These are phyloP conservation scores for Durusdinium trenchii DNA, from an alignment of 73 alveolate species.

Conservation along the genomic window DNA sequence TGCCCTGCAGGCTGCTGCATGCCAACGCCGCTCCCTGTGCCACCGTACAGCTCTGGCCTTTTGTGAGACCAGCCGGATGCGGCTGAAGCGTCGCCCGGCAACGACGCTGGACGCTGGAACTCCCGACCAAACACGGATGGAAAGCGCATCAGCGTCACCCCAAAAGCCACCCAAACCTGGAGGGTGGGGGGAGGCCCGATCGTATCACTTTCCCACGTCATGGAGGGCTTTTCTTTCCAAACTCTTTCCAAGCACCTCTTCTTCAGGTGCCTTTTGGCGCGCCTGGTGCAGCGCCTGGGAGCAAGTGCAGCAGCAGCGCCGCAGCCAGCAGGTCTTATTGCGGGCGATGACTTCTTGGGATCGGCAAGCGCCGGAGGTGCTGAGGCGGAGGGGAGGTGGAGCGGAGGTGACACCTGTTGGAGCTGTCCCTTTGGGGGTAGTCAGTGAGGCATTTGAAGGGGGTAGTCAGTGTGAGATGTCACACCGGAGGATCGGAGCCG, in stretches of 20 bases:
- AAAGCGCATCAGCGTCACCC: neutral
- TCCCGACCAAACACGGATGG: neutral
- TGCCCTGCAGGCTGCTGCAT: conserved; percentile 26
- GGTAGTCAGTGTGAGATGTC: neutral
- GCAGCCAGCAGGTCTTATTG: neutral
- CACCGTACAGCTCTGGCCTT: conserved; percentile 35
- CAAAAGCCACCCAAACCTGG: neutral
- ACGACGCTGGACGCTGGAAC: neutral
- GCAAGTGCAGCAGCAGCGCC: conserved; percentile 26
- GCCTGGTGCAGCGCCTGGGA: conserved; percentile 73
- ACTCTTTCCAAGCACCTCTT: neutral
- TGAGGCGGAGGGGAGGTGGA: neutral
- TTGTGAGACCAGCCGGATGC: conserved; percentile 27
- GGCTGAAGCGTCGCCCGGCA: conserved; percentile 2
- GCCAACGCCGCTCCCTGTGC: conserved; percentile 54
- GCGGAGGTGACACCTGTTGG: neutral
- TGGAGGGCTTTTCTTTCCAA: neutral
- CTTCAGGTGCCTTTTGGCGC: conserved; percentile 47
- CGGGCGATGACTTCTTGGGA: conserved; percentile 4
- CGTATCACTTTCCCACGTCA: neutral
- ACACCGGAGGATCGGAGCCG: no score
- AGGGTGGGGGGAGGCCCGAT: neutral
- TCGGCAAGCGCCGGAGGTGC: neutral
- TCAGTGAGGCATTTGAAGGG: neutral
- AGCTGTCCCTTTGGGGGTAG: neutral